Conservation (phyloP, 2,329 filamentous ascomycete genomes). For the Xylaria sp. region DNA sequence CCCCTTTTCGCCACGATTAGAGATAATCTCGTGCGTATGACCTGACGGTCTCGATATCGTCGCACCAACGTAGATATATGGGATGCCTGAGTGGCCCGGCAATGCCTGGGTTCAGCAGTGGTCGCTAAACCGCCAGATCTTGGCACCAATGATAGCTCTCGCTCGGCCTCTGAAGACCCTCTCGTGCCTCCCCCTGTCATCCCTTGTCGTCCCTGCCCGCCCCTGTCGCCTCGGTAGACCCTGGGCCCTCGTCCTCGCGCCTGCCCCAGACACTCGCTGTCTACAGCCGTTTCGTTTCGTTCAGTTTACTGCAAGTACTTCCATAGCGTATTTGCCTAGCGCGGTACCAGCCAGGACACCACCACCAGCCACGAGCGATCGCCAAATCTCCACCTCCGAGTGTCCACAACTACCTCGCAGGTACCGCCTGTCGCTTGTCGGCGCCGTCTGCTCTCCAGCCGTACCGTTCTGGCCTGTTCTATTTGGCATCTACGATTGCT, state of each 20-base stretch:
- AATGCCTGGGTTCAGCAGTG: background rate
- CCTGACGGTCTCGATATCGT: conserved; percentile 18
- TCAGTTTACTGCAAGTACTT: background rate
- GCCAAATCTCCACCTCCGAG: conserved; percentile 35
- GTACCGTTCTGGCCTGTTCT: conserved; percentile 30
- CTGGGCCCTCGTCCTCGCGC: background rate
- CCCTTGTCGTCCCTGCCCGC: background rate
- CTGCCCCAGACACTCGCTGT: conserved; percentile 18
- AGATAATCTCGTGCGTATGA: conserved; percentile 20
- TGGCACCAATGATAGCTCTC: conserved; percentile 25
- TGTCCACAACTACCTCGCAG: conserved; percentile 18
- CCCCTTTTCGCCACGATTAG: conserved; percentile 9
- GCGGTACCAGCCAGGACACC: background rate
- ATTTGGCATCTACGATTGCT: conserved; percentile 13
- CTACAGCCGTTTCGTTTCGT: background rate
- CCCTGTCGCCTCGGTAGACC: conserved; percentile 30
- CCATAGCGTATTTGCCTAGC: background rate
- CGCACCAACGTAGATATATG: conserved; percentile 12
- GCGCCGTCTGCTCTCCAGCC: conserved; percentile 15
- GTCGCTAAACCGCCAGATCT: conserved; percentile 1
- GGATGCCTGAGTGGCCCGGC: conserved; percentile 10
- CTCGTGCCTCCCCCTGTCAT: background rate
- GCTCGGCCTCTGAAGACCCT: conserved; percentile 2
- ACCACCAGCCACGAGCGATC: conserved; percentile 33
- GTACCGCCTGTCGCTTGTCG: conserved; percentile 3